Evolutionary conservation across 345 rosid genomes (phyloP), one percentile per base, ranked within the genome.

Genomic region (Passiflora organensis): DNA sequence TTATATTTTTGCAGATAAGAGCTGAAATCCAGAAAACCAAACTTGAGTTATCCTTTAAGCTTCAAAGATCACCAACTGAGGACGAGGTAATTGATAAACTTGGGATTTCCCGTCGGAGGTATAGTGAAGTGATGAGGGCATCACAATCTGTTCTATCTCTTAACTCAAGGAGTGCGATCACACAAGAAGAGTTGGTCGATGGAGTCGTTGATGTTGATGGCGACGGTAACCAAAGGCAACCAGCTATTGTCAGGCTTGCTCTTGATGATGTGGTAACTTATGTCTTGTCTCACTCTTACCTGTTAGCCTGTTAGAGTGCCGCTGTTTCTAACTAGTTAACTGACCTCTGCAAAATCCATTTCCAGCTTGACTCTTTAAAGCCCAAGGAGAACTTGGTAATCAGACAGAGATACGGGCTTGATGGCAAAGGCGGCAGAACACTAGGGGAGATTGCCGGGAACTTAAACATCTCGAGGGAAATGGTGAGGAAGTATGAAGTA

Each of bases 401-500:
- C 58, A 78, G 99, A 49, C 99, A 86, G 48, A 80, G 96, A 71
- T 93, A 74, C 19, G 99, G 99, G 18, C 84, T 93, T 8, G 99
- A 93, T 12, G 99, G 96, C 9, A 93, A 77, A 83, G 99, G 99
- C 4, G 94, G 84, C 51, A 76, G 99, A 64, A 84, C 99, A 18
- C 39, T 93, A 44, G 93, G 94, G 47, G 96, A 93, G 81, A 89
- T 93, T 34, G 95, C 94, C 0, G 91, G 91, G 48, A 93, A 89
- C 76, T 78, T 93, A 62, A 84, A 82, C 65, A 89, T 93, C 65
- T 93, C 99, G 0, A 80, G 99, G 66, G 99, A 93, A 74, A 93
- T 93, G 99, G 96, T 93, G 22, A 70, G 99, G 65, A 93, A 93
- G 68, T 85, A 93, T 65, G 96, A 93, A 73, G 89, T 86, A 22